phyloP scores from a whole-genome alignment of 2,329 filamentous ascomycete species.

The Penicillium brasilianum region DNA sequence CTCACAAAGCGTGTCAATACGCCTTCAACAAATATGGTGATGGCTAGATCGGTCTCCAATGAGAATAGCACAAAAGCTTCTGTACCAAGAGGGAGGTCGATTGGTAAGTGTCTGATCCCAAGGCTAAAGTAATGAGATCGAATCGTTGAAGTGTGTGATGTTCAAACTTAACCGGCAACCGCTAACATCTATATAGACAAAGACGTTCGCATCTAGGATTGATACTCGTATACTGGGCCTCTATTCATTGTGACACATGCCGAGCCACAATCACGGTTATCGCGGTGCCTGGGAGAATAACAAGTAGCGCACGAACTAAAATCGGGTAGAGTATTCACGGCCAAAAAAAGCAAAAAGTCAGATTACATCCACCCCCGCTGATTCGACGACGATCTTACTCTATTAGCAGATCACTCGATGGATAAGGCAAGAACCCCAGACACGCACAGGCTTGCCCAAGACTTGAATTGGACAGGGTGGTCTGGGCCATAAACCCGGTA shows the following conservation, averaged over 20 bases:
- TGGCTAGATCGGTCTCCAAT: background rate
- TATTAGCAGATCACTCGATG: background rate
- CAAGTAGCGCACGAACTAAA: slow-evolving; percentile 1
- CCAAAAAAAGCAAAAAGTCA: background rate
- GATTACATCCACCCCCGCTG: slow-evolving; percentile 23
- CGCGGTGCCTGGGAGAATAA: slow-evolving; percentile 4
- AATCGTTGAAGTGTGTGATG: background rate
- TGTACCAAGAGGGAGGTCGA: background rate
- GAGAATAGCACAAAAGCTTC: background rate
- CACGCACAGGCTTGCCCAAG: background rate
- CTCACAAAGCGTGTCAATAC: background rate
- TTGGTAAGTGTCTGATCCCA: no score
- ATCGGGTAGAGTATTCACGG: slow-evolving; percentile 7
- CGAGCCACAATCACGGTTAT: slow-evolving; percentile 15
- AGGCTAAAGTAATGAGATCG: background rate
- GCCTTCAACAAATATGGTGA: background rate
- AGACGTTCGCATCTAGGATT: background rate
- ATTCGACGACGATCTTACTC: slow-evolving; percentile 20
- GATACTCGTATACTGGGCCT: background rate
- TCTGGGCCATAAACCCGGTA: background rate
- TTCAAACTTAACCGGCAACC: background rate
- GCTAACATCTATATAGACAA: slow-evolving; percentile 19
- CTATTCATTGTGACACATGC: slow-evolving; percentile 20
- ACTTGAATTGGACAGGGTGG: background rate
- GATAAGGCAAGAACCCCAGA: background rate